Base-by-base conservation (phyloP, 192 early-diverging fungal species). In the Podila minutissima region DNA sequence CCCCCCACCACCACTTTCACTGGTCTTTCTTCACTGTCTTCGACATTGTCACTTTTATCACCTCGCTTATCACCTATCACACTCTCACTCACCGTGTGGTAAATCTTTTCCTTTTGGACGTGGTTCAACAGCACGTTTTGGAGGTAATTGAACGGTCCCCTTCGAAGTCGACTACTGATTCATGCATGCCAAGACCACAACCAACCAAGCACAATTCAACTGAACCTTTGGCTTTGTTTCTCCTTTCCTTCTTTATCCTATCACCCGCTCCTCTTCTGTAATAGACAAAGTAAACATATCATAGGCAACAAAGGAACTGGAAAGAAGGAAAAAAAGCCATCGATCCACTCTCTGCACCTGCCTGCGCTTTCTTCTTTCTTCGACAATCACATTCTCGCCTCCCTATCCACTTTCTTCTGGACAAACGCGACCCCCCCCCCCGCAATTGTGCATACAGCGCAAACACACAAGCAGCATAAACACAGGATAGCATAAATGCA, bases 401-500 rank as follows among this genome's bases (percentile, higher is more conserved):
- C 20, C 20, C 8, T 11, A 15, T 28, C 28, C 26, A 50, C 53
- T 24, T 9, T 31, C 65, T 57, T 17, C 32, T 3, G 31, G 12
- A 31, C 22, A 55, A 51, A 31, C 28, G n/a, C 50, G 5, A n/a
- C 4, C 29, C 29, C 29, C 29, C 1, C 29, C 29, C 29, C 35
- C 6, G 55, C n/a, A 28, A 51, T 12, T 49, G 28, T 50, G n/a
- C 48, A 31, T 19, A 17, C 9, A n/a, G 7, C 17, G 8, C 38
- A 46, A 11, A 12, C 41, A 46, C 41, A 46, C 28, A 49, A 38
- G n/a, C 32, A 10, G 33, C 48, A 65, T 22, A 22, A 41, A 24
- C 38, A 8, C 48, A 22, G 31, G 51, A 55, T n/a, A 53, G 51
- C 15, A 67, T 9, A 35, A 26, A 81, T 81, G 77, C 77, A 81